These are phyloP conservation scores for Flammula alnicola DNA, from an alignment of 1,284 basidiomycete genomes.

Conservation along the genomic window DNA sequence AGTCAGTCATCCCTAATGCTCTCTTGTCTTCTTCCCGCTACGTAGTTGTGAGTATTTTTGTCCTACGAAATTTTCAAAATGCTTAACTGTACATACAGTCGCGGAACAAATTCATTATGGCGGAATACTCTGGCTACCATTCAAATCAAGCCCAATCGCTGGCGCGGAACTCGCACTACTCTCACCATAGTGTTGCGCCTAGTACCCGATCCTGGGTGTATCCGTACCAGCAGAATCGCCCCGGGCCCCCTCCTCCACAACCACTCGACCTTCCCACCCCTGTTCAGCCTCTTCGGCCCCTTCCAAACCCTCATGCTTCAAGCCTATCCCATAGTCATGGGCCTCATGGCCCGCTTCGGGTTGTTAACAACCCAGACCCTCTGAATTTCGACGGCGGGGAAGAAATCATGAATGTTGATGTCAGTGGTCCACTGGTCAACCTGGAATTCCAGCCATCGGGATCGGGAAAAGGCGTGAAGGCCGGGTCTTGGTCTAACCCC, in stretches of 20 bases:
- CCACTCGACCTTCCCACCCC: constrained; percentile 26
- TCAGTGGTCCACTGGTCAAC: constrained; percentile 18
- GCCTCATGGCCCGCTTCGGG: constrained; percentile 13
- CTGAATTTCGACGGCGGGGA: constrained; percentile 4
- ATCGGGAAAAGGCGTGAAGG: constrained; percentile 10
- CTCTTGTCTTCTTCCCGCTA: too few relatives aligned
- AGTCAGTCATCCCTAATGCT: too few relatives aligned
- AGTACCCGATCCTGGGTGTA: constrained; percentile 37
- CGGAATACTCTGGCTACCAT: constrained; percentile 1
- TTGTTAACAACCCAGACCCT: constrained; percentile 14
- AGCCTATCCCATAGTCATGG: not conserved
- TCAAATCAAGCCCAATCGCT: constrained; percentile 9
- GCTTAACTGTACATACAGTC: not conserved
- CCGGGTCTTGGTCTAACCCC: constrained; percentile 15
- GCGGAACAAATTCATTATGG: constrained; percentile 3
- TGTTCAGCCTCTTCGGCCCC: constrained; percentile 27
- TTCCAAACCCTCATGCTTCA: constrained; percentile 27
- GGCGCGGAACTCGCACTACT: constrained; percentile 31
- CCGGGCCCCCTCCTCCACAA: constrained; percentile 28
- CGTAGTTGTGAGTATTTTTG: not conserved
- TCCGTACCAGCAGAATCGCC: constrained; percentile 24
- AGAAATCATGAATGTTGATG: constrained; percentile 7
- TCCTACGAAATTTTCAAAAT: not conserved
- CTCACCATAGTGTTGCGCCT: constrained; percentile 24
- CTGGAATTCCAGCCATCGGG: constrained; percentile 21